Base-by-base conservation (phyloP, 768 basidiomycete genomes). In the Psilocybe cyanescens region DNA sequence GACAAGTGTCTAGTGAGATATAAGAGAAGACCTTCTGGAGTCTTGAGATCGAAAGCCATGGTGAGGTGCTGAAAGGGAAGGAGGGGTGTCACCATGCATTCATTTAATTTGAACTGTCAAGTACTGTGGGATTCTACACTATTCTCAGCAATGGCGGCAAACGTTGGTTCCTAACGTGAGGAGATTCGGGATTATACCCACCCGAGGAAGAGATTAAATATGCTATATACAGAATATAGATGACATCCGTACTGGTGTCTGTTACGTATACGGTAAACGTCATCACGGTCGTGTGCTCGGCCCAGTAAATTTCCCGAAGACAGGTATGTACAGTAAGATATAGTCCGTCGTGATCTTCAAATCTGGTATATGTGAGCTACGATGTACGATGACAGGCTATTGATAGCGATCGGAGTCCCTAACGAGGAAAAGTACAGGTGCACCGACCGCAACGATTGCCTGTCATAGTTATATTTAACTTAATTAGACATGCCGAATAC, bases 391-490 rank as follows among this genome's bases (percentile, higher is more conserved):
- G 48, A 31, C 46, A 39, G 59, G 59, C 41, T 62, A 58, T 28
- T 58, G 56, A 28, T 58, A 62, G 3, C 61, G 57, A 28, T 62
- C 61, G 1, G 61, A 62, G 24, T 62, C 61, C 47, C 56, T 46
- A 16, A 62, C 48, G n/a, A 62, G 37, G 37, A 62, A 58, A 6
- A 62, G 48, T 8, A 62, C 51, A 3, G 48, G 17, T 7, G 58
- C 54, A 12, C 63, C 63, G n/a, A 56, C 30, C 3, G 52, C 37
- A 24, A 64, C 51, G 51, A 60, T 64, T 11, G 44, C 44, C 63
- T 64, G 31, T 45, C 19, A 45, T 12, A 30, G 24, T 24, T 24
- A 8, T 19, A 28, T 3, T 31, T 28, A 14, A 33, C 24, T 11
- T 49, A n/a, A 3, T 16, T n/a, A 30, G 16, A 17, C 11, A 31